A percentile compares a stretch with the other conserved stretches of the same genome.
Conservation (phyloP, 768 basidiomycete species). For the Amanita phalloides region DNA sequence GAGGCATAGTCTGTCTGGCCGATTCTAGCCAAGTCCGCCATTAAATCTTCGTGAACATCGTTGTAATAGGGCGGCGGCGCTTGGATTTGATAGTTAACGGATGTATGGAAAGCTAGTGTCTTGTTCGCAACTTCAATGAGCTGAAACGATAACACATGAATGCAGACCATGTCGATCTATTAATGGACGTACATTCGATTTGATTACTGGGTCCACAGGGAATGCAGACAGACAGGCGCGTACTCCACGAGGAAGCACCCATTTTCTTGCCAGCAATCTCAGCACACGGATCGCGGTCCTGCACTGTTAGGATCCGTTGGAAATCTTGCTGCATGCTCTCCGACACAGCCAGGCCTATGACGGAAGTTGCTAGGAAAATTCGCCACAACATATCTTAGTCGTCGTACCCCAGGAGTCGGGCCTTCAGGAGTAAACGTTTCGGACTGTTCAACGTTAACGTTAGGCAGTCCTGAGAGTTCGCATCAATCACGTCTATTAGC, state of each 20-base stretch:
- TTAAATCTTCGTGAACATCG: constrained; percentile 48
- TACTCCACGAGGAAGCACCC: constrained; percentile 41
- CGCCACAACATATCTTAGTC: constrained; percentile 6
- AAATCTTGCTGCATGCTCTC: not conserved
- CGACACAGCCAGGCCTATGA: not conserved
- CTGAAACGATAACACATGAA: constrained; percentile 16
- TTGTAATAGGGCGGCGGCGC: constrained; percentile 41
- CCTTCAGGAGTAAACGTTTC: not conserved
- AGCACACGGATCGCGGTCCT: constrained; percentile 34
- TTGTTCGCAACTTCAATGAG: constrained; percentile 48
- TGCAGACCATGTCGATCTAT: not conserved
- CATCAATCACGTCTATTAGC: not conserved
- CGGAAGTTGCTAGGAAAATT: constrained; percentile 3
- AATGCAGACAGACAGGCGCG: constrained; percentile 41
- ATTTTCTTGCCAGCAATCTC: constrained; percentile 42
- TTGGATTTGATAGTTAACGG: constrained; percentile 46
- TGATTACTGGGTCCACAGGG: constrained; percentile 32
- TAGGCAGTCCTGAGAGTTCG: not conserved
- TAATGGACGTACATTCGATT: constrained; percentile 32
- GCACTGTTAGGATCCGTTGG: not conserved
- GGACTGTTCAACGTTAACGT: not conserved
- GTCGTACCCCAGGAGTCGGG: not conserved
- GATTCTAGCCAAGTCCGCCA: constrained; percentile 38
- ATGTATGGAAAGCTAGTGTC: constrained; percentile 50
- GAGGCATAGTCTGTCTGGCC: constrained; percentile 29